Percentiles rank a stretch among this genome's conserved stretches.
Conservation (phyloP, 2,329 filamentous ascomycete species). For the Botrytis galanthina region DNA sequence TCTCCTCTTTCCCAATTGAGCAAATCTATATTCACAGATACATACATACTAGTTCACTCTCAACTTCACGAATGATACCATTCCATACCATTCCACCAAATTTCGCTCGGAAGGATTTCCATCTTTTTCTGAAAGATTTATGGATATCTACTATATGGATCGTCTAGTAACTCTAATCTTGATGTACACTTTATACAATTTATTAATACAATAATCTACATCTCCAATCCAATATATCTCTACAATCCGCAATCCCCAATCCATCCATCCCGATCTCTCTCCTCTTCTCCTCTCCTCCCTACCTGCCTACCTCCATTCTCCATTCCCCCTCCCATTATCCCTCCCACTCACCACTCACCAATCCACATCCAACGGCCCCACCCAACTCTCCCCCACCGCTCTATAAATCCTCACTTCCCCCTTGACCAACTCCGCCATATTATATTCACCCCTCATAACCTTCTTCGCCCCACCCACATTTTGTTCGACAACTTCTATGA, state of each 20-base stretch:
- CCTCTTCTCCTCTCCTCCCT: neutral
- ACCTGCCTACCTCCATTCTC: too few species aligned
- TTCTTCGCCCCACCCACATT: neutral
- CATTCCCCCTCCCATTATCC: fast-evolving
- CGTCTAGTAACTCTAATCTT: neutral
- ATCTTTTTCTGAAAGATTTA: too few species aligned
- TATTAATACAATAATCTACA: neutral
- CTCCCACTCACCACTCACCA: neutral
- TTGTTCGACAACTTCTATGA: neutral
- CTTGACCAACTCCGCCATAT: neutral
- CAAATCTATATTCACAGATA: too few species aligned
- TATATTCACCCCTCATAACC: neutral
- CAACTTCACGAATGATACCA: too few species aligned
- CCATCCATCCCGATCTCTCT: neutral
- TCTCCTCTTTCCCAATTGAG: too few species aligned
- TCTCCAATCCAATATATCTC: neutral
- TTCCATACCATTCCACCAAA: too few species aligned
- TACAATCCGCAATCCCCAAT: neutral
- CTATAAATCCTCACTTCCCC: constrained; percentile 1
- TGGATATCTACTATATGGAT: neutral
- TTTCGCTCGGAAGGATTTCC: too few species aligned
- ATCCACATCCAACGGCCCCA: neutral
- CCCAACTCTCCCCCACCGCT: neutral
- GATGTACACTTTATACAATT: neutral
- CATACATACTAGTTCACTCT: too few species aligned